Percentiles rank a stretch among this genome's conserved stretches.
Conservation (phyloP, 192 early-diverging fungal genomes). For the Phlyctochytrium arcticum region DNA sequence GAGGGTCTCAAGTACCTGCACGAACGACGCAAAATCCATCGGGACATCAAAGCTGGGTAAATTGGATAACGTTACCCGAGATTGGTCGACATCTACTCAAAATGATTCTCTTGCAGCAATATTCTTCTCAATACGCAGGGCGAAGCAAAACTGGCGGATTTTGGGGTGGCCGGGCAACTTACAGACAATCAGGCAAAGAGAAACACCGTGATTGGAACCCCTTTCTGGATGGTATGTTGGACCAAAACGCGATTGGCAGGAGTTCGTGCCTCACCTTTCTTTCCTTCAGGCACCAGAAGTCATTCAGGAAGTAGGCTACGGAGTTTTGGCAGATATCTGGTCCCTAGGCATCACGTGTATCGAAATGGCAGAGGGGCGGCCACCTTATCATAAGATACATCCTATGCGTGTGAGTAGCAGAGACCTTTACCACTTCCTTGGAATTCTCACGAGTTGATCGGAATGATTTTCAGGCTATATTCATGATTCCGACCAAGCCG, state of each 20-base stretch:
- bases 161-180: slow-evolving; percentile 61
- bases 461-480: slow-evolving; percentile 39
- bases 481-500: slow-evolving; percentile 60
- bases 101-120: slow-evolving; percentile 33
- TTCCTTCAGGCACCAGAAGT: slow-evolving; percentile 61
- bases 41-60: slow-evolving; percentile 63
- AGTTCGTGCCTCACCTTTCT: too few species aligned
- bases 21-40: slow-evolving; percentile 52
- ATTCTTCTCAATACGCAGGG: slow-evolving; percentile 49
- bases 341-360: slow-evolving; percentile 59
- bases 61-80: too few species aligned
- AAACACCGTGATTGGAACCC: slow-evolving; percentile 60
- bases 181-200: slow-evolving; percentile 48
- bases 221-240: slow-evolving; percentile 49
- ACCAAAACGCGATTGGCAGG: too few species aligned
- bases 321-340: slow-evolving; percentile 61
- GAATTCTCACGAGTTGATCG: neutral
- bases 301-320: slow-evolving; percentile 62
- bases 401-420: slow-evolving; percentile 44
- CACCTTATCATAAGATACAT: slow-evolving; percentile 58
- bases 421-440: neutral
- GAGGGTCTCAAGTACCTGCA: slow-evolving; percentile 57
- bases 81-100: neutral
- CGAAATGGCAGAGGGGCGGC: slow-evolving; percentile 62
- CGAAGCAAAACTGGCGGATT: slow-evolving; percentile 59